Evolutionary conservation across 768 basidiomycete genomes (phyloP).

Genomic region (Serendipita sp.): DNA sequence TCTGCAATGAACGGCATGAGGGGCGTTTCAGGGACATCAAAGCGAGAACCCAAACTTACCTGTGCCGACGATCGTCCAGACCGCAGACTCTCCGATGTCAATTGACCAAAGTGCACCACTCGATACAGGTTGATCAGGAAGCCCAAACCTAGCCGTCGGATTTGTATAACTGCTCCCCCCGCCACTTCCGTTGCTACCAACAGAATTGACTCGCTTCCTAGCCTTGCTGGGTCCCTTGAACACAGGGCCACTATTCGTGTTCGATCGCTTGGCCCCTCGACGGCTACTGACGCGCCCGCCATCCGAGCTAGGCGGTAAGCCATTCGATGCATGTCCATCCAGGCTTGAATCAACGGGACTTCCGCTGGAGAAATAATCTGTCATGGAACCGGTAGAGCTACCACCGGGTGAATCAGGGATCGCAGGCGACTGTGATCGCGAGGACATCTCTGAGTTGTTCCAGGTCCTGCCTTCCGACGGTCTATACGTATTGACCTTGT

Average conservation of each 20-base stretch:
- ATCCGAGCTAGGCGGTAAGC: slow-evolving; percentile 41
- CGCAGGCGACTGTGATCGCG: slow-evolving; percentile 18
- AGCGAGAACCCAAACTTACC: slow-evolving; percentile 29
- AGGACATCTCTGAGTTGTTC: slow-evolving; percentile 29
- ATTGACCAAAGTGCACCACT: slow-evolving; percentile 77
- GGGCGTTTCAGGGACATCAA: not conserved
- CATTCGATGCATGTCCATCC: not conserved
- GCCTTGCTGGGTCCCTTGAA: slow-evolving; percentile 28
- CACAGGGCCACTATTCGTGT: slow-evolving; percentile 51
- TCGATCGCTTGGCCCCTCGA: slow-evolving; percentile 44
- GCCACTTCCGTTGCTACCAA: slow-evolving; percentile 45
- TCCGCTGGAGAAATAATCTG: slow-evolving; percentile 28
- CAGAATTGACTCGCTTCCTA: slow-evolving; percentile 49
- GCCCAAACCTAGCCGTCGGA: not conserved
- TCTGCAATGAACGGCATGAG: slow-evolving; percentile 27
- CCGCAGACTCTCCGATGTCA: slow-evolving; percentile 83
- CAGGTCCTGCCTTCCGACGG: slow-evolving; percentile 71
- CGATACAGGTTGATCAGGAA: slow-evolving; percentile 18
- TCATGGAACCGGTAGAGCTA: slow-evolving; percentile 20
- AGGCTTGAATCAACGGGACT: not conserved
- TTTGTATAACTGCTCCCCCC: slow-evolving; percentile 20
- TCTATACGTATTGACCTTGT: slow-evolving; percentile 82
- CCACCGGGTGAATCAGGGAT: slow-evolving; percentile 53
- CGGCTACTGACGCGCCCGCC: slow-evolving; percentile 57
- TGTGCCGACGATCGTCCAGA: slow-evolving; percentile 88